Evolutionary conservation across 192 early-diverging fungal genomes (phyloP).

Genomic region (Backusella parvicylindrica): DNA sequence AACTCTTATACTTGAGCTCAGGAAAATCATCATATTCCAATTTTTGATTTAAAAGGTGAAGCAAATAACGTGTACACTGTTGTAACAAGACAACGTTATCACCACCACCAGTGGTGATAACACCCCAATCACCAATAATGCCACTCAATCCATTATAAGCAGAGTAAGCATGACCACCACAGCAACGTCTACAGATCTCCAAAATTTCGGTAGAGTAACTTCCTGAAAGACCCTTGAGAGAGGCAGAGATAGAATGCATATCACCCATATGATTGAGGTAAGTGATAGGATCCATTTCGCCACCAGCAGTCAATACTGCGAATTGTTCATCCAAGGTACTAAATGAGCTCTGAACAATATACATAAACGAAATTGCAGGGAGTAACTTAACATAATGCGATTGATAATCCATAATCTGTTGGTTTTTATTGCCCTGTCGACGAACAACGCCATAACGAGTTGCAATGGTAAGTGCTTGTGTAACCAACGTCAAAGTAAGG

Average conservation of each 20-base stretch:
- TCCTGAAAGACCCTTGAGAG: constrained; percentile 47
- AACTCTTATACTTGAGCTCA: constrained; percentile 16
- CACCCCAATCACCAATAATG: constrained; percentile 59
- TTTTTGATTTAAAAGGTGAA: constrained; percentile 27
- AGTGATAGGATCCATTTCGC: constrained; percentile 41
- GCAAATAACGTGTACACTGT: constrained; percentile 49
- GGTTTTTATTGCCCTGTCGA: constrained; percentile 56
- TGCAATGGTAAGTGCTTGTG: constrained; percentile 57
- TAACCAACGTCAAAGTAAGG: constrained; percentile 36
- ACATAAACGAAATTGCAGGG: constrained; percentile 50
- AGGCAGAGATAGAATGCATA: constrained; percentile 56
- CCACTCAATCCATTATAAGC: constrained; percentile 61
- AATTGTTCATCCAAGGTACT: constrained; percentile 18
- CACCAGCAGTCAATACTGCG: constrained; percentile 35
- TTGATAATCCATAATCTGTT: constrained; percentile 67
- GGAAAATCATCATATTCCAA: constrained; percentile 22
- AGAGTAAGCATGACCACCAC: constrained; percentile 67
- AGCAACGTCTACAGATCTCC: constrained; percentile 48
- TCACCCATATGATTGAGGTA: constrained; percentile 49
- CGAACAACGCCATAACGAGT: constrained; percentile 58
- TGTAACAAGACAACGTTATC: constrained; percentile 44
- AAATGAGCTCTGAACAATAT: constrained; percentile 27
- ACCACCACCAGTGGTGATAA: constrained; percentile 58
- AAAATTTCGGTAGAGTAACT: constrained; percentile 52
- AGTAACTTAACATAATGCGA: constrained; percentile 57